These are phyloP conservation scores for Purpureocillium lavendulum DNA, from an alignment of 2,329 filamentous ascomycete species.

Conservation along the genomic window DNA sequence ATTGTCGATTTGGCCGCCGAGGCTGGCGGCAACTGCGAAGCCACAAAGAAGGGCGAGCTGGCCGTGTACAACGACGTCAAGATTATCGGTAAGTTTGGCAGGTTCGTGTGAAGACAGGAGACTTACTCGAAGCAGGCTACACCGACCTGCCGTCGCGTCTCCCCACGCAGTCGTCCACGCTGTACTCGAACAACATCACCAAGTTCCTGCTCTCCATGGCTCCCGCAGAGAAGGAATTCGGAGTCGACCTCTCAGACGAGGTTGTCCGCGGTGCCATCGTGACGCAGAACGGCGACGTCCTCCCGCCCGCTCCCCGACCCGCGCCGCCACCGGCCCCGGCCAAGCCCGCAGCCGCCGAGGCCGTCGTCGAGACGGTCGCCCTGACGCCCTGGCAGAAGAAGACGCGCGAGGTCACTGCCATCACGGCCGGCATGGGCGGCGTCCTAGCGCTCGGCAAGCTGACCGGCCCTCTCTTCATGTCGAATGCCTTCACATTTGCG, in stretches of 20 bases:
- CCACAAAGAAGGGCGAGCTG: conserved; percentile 66
- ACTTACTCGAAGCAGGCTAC: conserved; percentile 44
- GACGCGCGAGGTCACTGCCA: conserved; percentile 62
- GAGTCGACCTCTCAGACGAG: conserved; percentile 73
- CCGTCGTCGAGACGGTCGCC: conserved; percentile 45
- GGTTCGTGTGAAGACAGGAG: neutral
- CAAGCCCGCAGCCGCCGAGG: conserved; percentile 34
- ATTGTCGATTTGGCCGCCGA: conserved; percentile 84
- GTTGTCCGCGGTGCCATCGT: conserved; percentile 82
- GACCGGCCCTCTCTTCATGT: conserved; percentile 79
- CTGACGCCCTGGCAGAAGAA: conserved; percentile 78
- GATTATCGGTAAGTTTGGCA: conserved; percentile 57
- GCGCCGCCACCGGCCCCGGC: conserved; percentile 44
- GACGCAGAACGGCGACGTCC: conserved; percentile 65
- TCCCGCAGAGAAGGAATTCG: conserved; percentile 69
- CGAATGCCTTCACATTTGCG: conserved; percentile 77
- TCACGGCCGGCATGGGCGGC: conserved; percentile 72
- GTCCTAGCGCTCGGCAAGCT: conserved; percentile 70
- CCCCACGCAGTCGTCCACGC: conserved; percentile 78
- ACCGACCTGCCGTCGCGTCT: conserved; percentile 81
- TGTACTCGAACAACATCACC: conserved; percentile 91
- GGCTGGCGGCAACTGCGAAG: conserved; percentile 80
- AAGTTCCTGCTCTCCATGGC: conserved; percentile 80
- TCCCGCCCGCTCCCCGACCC: conserved; percentile 68
- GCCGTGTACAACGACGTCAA: conserved; percentile 69